A percentile compares a stretch with the other conserved stretches of the same genome.
These are phyloP conservation scores for Globisporangium carolinianum DNA, from an alignment of 352 stramenopile genomes.

Conservation along the genomic window DNA sequence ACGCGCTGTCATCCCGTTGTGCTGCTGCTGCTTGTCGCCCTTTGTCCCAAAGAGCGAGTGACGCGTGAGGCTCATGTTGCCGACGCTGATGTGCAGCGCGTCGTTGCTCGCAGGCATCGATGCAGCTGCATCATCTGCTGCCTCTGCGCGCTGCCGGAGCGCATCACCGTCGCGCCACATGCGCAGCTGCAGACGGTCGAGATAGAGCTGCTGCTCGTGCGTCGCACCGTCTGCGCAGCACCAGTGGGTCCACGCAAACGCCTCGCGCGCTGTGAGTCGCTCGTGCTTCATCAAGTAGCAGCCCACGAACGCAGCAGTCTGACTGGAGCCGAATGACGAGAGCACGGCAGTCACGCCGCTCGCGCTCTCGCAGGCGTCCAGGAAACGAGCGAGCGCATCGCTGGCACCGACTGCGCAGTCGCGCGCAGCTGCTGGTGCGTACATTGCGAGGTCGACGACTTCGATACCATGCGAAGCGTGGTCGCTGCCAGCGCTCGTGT, in stretches of 20 bases:
- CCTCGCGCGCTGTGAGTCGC: slow-evolving; percentile 90
- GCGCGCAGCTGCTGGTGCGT: slow-evolving; percentile 45
- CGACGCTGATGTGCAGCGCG: slow-evolving; percentile 46
- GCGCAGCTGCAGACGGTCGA: slow-evolving; percentile 79
- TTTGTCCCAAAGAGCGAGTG: slow-evolving; percentile 49
- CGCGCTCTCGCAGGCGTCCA: slow-evolving; percentile 84
- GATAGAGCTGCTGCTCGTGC: slow-evolving; percentile 82
- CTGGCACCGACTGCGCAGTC: slow-evolving; percentile 32
- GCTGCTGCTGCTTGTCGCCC: slow-evolving; percentile 12
- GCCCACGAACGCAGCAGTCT: slow-evolving; percentile 93
- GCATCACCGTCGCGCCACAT: slow-evolving; percentile 63
- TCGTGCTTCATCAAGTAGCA: slow-evolving; percentile 99
- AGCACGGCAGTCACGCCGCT: slow-evolving; percentile 65
- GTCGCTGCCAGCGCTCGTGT: slow-evolving; percentile 74
- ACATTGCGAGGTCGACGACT: slow-evolving; percentile 86
- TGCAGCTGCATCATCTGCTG: neutral
- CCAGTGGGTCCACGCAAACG: slow-evolving; percentile 94
- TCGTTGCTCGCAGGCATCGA: neutral
- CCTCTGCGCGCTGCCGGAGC: slow-evolving; percentile 15
- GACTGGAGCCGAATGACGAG: slow-evolving; percentile 49
- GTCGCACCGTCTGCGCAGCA: slow-evolving; percentile 87
- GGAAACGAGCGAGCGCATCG: slow-evolving; percentile 58
- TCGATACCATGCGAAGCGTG: slow-evolving; percentile 86
- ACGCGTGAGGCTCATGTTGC: slow-evolving; percentile 48
- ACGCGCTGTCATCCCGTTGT: neutral